Conservation (phyloP, 2,329 filamentous ascomycete species). For the Didymella pinodella region DNA sequence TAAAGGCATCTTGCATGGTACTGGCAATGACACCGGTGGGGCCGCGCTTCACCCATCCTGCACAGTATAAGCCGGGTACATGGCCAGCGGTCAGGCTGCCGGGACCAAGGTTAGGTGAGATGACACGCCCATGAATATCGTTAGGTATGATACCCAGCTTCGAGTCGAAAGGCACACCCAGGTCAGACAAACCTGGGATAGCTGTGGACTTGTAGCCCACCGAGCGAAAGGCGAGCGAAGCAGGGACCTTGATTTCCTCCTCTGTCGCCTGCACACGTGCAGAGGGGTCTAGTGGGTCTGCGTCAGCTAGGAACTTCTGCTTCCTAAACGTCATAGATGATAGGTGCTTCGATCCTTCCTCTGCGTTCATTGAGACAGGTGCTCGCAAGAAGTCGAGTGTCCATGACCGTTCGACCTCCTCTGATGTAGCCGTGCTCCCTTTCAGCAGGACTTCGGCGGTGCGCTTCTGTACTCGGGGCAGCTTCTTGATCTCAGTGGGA, state of each 20-base stretch:
- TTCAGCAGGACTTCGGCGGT: conserved; percentile 83
- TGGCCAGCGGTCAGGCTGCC: conserved; percentile 56
- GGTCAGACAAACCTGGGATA: conserved; percentile 74
- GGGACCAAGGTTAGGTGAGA: conserved; percentile 51
- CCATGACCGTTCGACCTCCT: conserved; percentile 72
- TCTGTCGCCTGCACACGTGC: conserved; percentile 57
- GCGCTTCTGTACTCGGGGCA: conserved; percentile 78
- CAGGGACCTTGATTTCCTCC: conserved; percentile 63
- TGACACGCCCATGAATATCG: conserved; percentile 78
- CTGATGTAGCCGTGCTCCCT: conserved; percentile 65
- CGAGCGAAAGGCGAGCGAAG: conserved; percentile 84
- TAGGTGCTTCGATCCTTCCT: conserved; percentile 56
- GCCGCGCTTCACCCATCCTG: conserved; percentile 95
- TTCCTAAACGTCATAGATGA: conserved; percentile 73
- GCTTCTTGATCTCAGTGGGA: conserved; percentile 70
- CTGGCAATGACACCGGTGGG: conserved; percentile 95
- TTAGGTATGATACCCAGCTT: conserved; percentile 80
- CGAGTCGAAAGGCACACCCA: conserved; percentile 81
- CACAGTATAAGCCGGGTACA: conserved; percentile 83
- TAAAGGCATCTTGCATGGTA: conserved; percentile 94
- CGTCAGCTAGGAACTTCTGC: conserved; percentile 47
- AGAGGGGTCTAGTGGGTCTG: conserved; percentile 60
- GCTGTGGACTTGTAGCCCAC: conserved; percentile 90
- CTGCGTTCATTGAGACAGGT: conserved; percentile 71
- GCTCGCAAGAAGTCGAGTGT: conserved; percentile 85